Evolutionary conservation across 495 filamentous ascomycete species (phyloP).

Genomic region (Trichoderma gamsii): DNA sequence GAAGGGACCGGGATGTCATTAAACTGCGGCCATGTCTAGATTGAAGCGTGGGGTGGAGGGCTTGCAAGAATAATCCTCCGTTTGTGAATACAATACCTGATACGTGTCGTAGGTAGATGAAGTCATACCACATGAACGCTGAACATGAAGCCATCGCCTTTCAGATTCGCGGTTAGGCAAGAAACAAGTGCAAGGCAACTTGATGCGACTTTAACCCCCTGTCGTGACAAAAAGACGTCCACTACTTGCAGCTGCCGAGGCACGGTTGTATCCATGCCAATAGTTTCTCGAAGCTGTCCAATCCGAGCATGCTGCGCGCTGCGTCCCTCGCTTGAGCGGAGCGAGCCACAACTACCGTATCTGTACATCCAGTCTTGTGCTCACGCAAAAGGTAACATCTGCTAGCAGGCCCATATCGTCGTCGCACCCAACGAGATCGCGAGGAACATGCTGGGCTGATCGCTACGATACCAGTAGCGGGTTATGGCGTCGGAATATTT

Average conservation of each 20-base stretch:
- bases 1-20: background rate
- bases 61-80: too few relatives aligned
- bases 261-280: background rate
- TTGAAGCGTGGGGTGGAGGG: too few relatives aligned
- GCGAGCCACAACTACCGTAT: background rate
- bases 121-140: too few relatives aligned
- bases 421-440: background rate
- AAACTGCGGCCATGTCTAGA: too few relatives aligned
- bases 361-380: background rate
- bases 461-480: background rate
- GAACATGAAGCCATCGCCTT: background rate
- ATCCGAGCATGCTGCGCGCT: background rate
- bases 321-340: background rate
- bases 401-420: background rate
- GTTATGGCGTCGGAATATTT: background rate
- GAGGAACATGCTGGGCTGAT: background rate
- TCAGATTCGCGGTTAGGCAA: background rate
- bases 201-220: constrained; percentile 5
- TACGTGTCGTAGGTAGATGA: too few relatives aligned
- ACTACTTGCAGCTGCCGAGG: constrained; percentile 2
- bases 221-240: constrained; percentile 1
- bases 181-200: background rate
- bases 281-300: background rate
- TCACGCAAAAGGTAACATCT: too few relatives aligned
- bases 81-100: too few relatives aligned